phyloP scores from a whole-genome alignment of 257 asterid species.

The Nicotiana undulata region DNA sequence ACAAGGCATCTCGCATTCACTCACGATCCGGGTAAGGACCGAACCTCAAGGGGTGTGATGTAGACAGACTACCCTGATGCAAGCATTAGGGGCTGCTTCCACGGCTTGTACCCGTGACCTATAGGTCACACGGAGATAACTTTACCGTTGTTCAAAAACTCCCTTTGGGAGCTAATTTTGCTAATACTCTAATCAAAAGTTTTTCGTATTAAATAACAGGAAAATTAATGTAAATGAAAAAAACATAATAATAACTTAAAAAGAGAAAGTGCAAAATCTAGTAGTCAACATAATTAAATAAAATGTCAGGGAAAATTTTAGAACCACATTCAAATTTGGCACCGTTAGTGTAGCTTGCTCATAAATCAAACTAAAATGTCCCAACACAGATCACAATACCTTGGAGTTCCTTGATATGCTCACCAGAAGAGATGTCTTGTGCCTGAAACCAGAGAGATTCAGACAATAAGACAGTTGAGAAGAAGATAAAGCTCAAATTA shows the following conservation, averaged over 20 bases:
- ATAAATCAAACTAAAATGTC: background rate
- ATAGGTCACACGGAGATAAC: too few relatives aligned
- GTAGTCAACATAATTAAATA: background rate
- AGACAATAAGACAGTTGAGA: background rate
- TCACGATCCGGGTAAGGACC: too few relatives aligned
- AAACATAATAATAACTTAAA: background rate
- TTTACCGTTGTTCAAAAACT: too few relatives aligned
- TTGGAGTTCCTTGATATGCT: conserved; percentile 73
- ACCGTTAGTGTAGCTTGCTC: background rate
- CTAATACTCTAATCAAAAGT: background rate
- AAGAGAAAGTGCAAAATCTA: background rate
- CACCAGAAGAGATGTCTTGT: conserved; percentile 58
- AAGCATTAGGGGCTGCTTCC: too few relatives aligned
- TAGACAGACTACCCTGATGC: too few relatives aligned
- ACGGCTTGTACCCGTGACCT: too few relatives aligned
- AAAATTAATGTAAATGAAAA: background rate
- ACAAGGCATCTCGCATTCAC: too few relatives aligned
- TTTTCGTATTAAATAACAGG: background rate
- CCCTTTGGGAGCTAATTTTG: background rate
- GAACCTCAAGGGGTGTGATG: too few relatives aligned
- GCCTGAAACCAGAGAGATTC: conserved; percentile 36
- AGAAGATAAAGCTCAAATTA: background rate
- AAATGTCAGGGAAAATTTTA: background rate
- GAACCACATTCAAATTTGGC: background rate
- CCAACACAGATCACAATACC: conserved; percentile 30